phyloP scores from a whole-genome alignment of 495 filamentous ascomycete species.

The Penicillium macrosclerotiorum region DNA sequence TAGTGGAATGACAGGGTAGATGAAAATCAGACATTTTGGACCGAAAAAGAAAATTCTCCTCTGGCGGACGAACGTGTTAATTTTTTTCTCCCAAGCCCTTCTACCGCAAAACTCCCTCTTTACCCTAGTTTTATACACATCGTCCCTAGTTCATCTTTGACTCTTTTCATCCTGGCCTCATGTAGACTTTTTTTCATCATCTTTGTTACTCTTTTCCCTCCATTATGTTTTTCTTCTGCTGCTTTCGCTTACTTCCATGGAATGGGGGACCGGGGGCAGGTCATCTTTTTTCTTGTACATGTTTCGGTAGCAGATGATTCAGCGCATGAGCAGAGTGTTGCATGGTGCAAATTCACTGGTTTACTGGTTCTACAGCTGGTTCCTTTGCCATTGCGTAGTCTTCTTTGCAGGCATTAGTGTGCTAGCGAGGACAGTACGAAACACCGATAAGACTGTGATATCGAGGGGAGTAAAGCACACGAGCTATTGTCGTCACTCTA shows the following conservation, averaged over 20 bases:
- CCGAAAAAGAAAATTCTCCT: neutral
- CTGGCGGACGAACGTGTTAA: conserved; percentile 18
- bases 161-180: neutral
- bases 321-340: conserved; percentile 14
- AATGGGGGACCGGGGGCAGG: neutral
- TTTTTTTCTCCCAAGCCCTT: conserved; percentile 20
- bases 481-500: no score
- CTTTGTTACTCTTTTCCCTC: neutral
- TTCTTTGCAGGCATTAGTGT: no score
- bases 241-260: neutral
- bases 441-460: no score
- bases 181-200: conserved; percentile 15
- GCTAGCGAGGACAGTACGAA: no score
- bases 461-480: no score
- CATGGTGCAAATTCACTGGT: conserved; percentile 12
- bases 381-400: no score
- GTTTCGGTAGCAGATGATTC: conserved; percentile 23
- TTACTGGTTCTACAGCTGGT: no score
- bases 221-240: conserved; percentile 4
- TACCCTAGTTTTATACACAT: conserved; percentile 17
- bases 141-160: conserved; percentile 3
- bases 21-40: neutral
- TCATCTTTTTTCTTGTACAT: conserved; percentile 23
- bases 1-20: no score
- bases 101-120: conserved; percentile 4